Conservation (phyloP, 768 basidiomycete species). For the Suillus hirtellus region DNA sequence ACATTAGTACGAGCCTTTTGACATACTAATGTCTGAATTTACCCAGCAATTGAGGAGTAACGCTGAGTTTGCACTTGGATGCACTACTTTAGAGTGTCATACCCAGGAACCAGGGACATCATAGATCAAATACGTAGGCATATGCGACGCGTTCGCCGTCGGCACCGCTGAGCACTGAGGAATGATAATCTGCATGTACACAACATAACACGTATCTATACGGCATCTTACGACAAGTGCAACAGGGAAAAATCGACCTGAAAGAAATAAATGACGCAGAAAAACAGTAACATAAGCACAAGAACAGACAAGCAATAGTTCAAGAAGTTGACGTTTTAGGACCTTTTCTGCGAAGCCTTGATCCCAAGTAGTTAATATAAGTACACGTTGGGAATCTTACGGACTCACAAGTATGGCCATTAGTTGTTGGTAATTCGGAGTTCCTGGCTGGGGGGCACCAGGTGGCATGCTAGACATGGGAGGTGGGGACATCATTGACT, state of each 20-base stretch:
- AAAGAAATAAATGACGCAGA: slow-evolving; percentile 8
- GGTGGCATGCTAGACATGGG: slow-evolving; percentile 42
- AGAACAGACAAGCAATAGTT: slow-evolving; percentile 5
- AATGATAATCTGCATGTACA: slow-evolving; percentile 6
- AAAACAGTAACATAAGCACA: neutral
- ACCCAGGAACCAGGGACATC: slow-evolving; percentile 1
- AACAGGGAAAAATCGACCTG: slow-evolving; percentile 3
- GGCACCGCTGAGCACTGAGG: neutral
- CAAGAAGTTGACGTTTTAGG: slow-evolving; percentile 13
- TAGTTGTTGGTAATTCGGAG: slow-evolving; percentile 57
- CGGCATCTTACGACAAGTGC: slow-evolving; percentile 6
- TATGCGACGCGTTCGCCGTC: neutral
- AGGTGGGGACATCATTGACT: slow-evolving; percentile 45
- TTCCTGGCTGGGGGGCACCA: slow-evolving; percentile 42
- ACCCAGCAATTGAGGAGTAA: neutral
- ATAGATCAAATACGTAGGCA: slow-evolving; percentile 3
- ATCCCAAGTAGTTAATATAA: neutral
- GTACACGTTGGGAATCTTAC: neutral
- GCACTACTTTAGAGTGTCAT: slow-evolving; percentile 4
- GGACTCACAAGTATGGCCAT: slow-evolving; percentile 67
- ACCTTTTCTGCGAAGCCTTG: slow-evolving; percentile 33
- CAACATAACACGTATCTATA: slow-evolving; percentile 8
- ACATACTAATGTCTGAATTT: neutral
- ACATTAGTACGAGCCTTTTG: neutral
- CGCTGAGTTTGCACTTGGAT: neutral